phyloP scores from a whole-genome alignment of 2,329 filamentous ascomycete species.

The Nemania sp. region DNA sequence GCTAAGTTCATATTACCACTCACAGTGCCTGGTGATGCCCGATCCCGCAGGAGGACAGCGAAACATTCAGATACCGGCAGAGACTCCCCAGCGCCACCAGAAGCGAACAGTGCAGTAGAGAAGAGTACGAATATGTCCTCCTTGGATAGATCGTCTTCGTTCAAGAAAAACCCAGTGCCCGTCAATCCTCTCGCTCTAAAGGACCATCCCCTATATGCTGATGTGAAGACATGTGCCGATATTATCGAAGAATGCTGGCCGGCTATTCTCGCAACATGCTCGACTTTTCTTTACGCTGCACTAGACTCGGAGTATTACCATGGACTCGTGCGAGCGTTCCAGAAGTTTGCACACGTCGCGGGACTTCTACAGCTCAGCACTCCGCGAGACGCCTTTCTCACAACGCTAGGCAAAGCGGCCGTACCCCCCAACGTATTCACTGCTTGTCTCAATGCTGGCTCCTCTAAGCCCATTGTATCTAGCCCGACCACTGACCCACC shows the following conservation, averaged over 20 bases:
- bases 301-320: conserved; percentile 96
- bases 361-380: conserved; percentile 86
- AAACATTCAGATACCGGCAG: conserved; percentile 58
- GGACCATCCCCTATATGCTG: conserved; percentile 76
- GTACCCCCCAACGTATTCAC: conserved; percentile 83
- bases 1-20: conserved; percentile 94
- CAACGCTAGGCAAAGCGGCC: conserved; percentile 91
- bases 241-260: conserved; percentile 96
- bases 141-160: conserved; percentile 73
- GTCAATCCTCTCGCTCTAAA: conserved; percentile 84
- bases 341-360: conserved; percentile 94
- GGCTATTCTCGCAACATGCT: conserved; percentile 92
- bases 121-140: conserved; percentile 46
- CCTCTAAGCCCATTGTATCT: conserved; percentile 57
- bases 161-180: conserved; percentile 80
- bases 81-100: conserved; percentile 57
- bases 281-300: conserved; percentile 92
- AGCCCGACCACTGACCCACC: conserved; percentile 63
- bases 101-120: conserved; percentile 53
- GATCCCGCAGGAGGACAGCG: conserved; percentile 63
- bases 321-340: conserved; percentile 88
- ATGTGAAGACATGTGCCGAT: conserved; percentile 80
- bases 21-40: conserved; percentile 80
- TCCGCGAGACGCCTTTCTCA: conserved; percentile 92
- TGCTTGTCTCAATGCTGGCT: conserved; percentile 66